These are phyloP conservation scores for Penicillium cinerascens DNA, from an alignment of 495 filamentous ascomycete genomes.

Conservation along the genomic window DNA sequence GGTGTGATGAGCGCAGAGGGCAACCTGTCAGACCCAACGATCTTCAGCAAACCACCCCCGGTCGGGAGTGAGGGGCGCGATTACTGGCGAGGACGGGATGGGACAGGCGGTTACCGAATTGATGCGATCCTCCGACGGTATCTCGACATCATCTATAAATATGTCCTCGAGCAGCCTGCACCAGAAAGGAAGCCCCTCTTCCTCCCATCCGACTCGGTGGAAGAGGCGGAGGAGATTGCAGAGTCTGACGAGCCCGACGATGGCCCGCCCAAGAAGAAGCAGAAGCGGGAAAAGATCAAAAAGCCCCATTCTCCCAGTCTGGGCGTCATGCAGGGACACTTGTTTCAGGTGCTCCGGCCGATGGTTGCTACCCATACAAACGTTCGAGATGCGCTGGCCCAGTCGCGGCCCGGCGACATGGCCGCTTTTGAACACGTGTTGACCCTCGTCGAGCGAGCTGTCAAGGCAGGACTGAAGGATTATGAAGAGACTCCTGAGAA, in stretches of 20 bases:
- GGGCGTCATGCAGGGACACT: slow-evolving; percentile 80
- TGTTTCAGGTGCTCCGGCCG: slow-evolving; percentile 86
- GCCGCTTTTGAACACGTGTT: slow-evolving; percentile 69
- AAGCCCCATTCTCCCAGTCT: slow-evolving; percentile 63
- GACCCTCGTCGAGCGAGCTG: slow-evolving; percentile 61
- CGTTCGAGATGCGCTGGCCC: slow-evolving; percentile 77
- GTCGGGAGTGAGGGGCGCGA: slow-evolving; percentile 62
- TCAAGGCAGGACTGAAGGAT: slow-evolving; percentile 68
- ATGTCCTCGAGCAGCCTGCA: slow-evolving; percentile 60
- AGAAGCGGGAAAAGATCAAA: slow-evolving; percentile 52
- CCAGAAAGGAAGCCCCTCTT: slow-evolving; percentile 70
- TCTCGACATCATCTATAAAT: slow-evolving; percentile 78
- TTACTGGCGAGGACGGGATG: slow-evolving; percentile 81
- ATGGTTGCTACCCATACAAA: slow-evolving; percentile 73
- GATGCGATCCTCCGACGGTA: slow-evolving; percentile 87
- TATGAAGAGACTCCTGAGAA: slow-evolving; percentile 62
- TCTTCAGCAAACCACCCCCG: slow-evolving; percentile 69
- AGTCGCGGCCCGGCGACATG: slow-evolving; percentile 61
- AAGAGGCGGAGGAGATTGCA: slow-evolving; percentile 33
- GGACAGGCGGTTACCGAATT: slow-evolving; percentile 82
- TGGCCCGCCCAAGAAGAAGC: slow-evolving; percentile 57
- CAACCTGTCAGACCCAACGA: slow-evolving; percentile 83
- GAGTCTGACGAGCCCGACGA: slow-evolving; percentile 36
- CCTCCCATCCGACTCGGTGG: slow-evolving; percentile 58
- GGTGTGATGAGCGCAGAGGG: slow-evolving; percentile 95